phyloP scores from a whole-genome alignment of 345 rosid genomes.

The Acer yangbiense region DNA sequence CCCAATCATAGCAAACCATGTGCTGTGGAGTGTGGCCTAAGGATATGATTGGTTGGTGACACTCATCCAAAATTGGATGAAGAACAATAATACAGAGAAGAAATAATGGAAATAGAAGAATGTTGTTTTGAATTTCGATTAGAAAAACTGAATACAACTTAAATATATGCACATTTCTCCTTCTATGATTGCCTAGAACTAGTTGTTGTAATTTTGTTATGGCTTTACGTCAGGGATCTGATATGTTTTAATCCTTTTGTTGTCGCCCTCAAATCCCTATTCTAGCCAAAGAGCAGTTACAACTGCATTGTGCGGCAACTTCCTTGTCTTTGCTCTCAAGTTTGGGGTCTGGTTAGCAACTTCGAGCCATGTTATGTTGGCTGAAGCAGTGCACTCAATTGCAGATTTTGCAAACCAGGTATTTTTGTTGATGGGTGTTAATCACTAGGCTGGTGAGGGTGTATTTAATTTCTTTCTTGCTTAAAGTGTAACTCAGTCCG shows the following conservation, averaged over 20 bases:
- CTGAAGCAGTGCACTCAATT: conserved; percentile 90
- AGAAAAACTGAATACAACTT: too few species aligned
- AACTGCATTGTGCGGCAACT: conserved; percentile 96
- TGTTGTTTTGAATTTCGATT: too few species aligned
- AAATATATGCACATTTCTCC: too few species aligned
- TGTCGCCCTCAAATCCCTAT: conserved; percentile 22
- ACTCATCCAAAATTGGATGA: too few species aligned
- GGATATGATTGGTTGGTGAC: background rate
- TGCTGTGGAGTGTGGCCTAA: background rate
- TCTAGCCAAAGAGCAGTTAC: conserved; percentile 95
- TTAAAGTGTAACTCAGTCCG: conserved; percentile 16
- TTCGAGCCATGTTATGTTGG: conserved; percentile 96
- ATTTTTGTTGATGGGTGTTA: conserved; percentile 7
- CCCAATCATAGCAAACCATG: background rate
- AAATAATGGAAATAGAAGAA: too few species aligned
- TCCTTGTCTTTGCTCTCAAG: conserved; percentile 94
- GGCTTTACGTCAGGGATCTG: background rate
- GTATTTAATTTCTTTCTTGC: conserved; percentile 4
- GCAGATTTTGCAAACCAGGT: conserved; percentile 99
- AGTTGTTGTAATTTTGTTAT: too few species aligned
- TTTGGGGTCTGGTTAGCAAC: conserved; percentile 89
- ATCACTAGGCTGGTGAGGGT: background rate
- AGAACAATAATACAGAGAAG: too few species aligned
- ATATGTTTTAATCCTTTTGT: background rate
- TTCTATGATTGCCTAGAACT: too few species aligned